These are phyloP conservation scores for Volutella citrinella DNA, from an alignment of 2,329 filamentous ascomycete genomes.

Conservation along the genomic window DNA sequence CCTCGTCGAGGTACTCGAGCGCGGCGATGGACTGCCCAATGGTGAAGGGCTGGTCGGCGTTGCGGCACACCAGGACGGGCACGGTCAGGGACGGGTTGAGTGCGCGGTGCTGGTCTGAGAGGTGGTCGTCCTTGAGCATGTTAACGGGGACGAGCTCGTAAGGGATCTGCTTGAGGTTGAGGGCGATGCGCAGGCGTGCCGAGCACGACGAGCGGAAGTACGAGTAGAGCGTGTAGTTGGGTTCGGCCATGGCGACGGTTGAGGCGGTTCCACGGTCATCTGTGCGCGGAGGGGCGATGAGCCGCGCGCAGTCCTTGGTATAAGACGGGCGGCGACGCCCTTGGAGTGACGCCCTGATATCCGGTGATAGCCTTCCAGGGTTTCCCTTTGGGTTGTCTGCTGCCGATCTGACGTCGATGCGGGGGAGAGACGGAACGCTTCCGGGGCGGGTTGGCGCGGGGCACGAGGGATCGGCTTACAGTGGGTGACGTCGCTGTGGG, in stretches of 20 bases:
- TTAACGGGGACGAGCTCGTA: conserved; percentile 49
- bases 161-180: conserved; percentile 51
- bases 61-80: conserved; percentile 47
- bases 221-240: conserved; percentile 46
- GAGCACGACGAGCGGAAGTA: conserved; percentile 64
- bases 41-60: conserved; percentile 30
- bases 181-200: conserved; percentile 57
- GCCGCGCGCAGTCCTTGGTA: too few species aligned
- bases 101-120: conserved; percentile 38
- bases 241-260: conserved; percentile 23
- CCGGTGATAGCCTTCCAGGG: too few species aligned
- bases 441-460: too few species aligned
- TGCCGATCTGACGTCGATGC: too few species aligned
- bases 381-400: too few species aligned
- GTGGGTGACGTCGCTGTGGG: too few species aligned
- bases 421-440: too few species aligned
- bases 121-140: conserved; percentile 53
- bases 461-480: too few species aligned
- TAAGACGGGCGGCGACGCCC: too few species aligned
- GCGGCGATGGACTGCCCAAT: conserved; percentile 58
- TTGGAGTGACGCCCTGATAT: too few species aligned
- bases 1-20: conserved; percentile 61
- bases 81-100: conserved; percentile 54
- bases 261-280: too few species aligned
- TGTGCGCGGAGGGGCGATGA: too few species aligned